A percentile compares a stretch with the other conserved stretches of the same genome.
phyloP scores from a whole-genome alignment of 306 rosid genomes.

The Corylus heterophylla region DNA sequence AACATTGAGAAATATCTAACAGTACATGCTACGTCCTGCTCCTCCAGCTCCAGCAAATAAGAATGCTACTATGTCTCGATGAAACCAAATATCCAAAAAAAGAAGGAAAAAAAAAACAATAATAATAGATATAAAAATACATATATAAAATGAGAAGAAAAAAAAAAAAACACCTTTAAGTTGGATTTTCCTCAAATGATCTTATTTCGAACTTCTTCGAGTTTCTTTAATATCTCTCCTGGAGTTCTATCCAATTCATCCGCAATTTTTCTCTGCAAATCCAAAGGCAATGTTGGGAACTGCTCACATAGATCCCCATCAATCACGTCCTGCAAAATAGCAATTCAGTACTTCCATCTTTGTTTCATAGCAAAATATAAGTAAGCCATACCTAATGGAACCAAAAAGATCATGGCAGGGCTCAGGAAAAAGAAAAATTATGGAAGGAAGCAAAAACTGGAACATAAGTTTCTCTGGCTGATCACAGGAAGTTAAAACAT shows the following conservation, averaged over 20 bases:
- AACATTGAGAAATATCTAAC: background rate
- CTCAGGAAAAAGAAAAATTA: background rate
- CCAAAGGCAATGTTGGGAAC: slow-evolving; percentile 90
- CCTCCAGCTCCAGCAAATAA: background rate
- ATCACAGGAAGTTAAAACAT: background rate
- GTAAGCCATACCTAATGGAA: background rate
- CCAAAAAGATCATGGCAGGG: background rate
- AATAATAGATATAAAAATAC: slow-evolving; percentile 1
- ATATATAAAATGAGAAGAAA: background rate
- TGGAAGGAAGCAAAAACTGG: background rate
- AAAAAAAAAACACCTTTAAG: slow-evolving; percentile 32
- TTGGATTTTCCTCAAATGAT: slow-evolving; percentile 55
- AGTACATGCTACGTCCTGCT: background rate
- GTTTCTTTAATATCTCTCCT: slow-evolving; percentile 90
- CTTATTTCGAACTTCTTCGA: slow-evolving; percentile 89
- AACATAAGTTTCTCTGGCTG: background rate
- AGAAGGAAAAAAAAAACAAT: background rate
- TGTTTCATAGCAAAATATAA: background rate
- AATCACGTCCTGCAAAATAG: slow-evolving; percentile 76
- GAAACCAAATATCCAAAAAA: background rate
- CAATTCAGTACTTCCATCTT: slow-evolving; percentile 14
- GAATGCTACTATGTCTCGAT: background rate
- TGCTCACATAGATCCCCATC: slow-evolving; percentile 99
- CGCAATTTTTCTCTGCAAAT: slow-evolving; percentile 94
- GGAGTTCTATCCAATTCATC: slow-evolving; percentile 97